A percentile compares a stretch with the other conserved stretches of the same genome.
These are phyloP conservation scores for Metarhizium anisopliae DNA, from an alignment of 2,329 filamentous ascomycete genomes.

Conservation along the genomic window DNA sequence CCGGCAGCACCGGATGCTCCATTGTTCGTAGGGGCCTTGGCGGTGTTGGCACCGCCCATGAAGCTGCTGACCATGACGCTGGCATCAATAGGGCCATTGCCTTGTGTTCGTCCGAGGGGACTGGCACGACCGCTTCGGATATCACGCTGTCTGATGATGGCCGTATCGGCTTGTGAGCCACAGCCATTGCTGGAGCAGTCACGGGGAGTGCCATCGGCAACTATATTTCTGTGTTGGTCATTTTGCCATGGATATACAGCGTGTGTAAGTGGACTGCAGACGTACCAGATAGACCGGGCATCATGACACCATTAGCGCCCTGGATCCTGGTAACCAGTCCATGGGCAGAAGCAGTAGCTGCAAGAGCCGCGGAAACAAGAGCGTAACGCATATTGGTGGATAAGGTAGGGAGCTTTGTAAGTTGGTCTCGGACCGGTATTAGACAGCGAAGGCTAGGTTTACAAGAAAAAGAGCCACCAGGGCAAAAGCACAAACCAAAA, in stretches of 20 bases:
- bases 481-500: neutral
- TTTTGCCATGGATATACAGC: neutral
- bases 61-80: constrained; percentile 48
- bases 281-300: constrained; percentile 44
- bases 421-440: constrained; percentile 6
- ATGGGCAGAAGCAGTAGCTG: constrained; percentile 45
- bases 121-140: constrained; percentile 41
- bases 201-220: constrained; percentile 57
- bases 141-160: constrained; percentile 56
- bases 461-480: neutral
- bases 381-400: constrained; percentile 20
- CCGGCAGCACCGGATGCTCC: constrained; percentile 29
- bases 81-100: constrained; percentile 49
- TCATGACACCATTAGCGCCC: constrained; percentile 52
- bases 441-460: neutral
- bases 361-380: constrained; percentile 21
- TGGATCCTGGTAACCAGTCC: constrained; percentile 46
- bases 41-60: constrained; percentile 36
- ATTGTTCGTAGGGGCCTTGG: constrained; percentile 26
- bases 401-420: neutral
- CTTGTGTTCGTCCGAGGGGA: constrained; percentile 55
- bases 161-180: constrained; percentile 60
- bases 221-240: constrained; percentile 18
- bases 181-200: constrained; percentile 54
- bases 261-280: neutral